Conservation (phyloP, 2,329 filamentous ascomycete species). For the Fusarium piperis region DNA sequence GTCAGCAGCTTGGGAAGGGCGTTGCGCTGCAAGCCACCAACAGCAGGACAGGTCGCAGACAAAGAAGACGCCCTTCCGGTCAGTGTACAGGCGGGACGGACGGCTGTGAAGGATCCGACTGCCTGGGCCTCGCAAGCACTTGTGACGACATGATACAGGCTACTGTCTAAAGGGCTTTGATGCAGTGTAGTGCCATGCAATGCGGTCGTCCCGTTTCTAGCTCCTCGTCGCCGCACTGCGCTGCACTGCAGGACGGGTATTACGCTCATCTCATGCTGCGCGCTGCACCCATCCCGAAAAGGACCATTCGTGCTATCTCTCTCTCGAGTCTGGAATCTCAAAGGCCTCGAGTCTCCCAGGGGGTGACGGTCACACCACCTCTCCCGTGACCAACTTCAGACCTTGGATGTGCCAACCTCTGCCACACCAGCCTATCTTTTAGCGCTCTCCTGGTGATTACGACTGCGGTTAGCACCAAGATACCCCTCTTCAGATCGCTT, state of each 20-base stretch:
- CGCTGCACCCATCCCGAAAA: background rate
- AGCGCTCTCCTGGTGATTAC: background rate
- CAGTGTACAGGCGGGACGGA: constrained; percentile 5
- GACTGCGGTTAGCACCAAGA: background rate
- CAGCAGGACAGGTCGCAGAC: background rate
- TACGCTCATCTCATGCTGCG: background rate
- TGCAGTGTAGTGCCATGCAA: background rate
- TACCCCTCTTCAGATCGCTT: background rate
- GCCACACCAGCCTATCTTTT: background rate
- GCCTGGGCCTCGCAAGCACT: constrained; percentile 12
- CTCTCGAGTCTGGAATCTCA: background rate
- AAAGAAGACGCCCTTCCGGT: background rate
- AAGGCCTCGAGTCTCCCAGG: background rate
- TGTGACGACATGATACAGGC: constrained; percentile 23
- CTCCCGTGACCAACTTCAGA: constrained; percentile 20
- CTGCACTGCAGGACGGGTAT: constrained; percentile 3
- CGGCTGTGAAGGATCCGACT: constrained; percentile 16
- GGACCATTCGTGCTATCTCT: background rate
- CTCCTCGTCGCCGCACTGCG: background rate
- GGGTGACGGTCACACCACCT: constrained; percentile 27
- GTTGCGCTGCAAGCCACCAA: constrained; percentile 17
- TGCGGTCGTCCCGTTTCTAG: constrained; percentile 8
- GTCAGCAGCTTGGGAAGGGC: background rate
- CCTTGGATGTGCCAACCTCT: constrained; percentile 3
- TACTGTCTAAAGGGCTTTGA: no score